Evolutionary conservation across 1,139 yeast genomes (phyloP), one percentile per base, ranked within the genome.

Genomic region (Lodderomyces parapsilosis): DNA sequence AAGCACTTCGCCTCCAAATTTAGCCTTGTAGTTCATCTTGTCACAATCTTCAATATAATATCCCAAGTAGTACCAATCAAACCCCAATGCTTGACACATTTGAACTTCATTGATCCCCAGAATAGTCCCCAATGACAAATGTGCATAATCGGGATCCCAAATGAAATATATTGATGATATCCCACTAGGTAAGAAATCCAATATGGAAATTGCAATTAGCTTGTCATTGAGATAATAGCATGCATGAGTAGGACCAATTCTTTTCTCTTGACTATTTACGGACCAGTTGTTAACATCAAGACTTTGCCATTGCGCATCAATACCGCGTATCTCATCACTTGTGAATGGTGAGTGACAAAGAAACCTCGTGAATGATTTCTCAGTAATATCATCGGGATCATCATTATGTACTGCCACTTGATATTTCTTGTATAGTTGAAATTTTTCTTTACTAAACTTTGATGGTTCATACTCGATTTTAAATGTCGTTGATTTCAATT

Each of bases 151-250:
- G 0, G 96, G 95, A 57, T 90, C 94, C 88, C 95, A 89, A 14
- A 90, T 80, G 55, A 90, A 86, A 57, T 90, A 91, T 1, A 91
- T 93, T 0, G 96, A 83, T 0, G 96, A 88, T 0, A 91, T 62
- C 0, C 91, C 86, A 14, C 79, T 62, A 0, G 96, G 96, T 31
- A 91, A 60, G 27, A 90, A 67, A 59, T 91, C 98, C 22, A 86
- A 59, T 0, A 90, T 87, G 0, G 89, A 88, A 27, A 91, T 65
- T 0, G 94, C 96, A 33, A 88, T 78, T 25, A 91, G 65, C 46
- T 75, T 71, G 5, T 65, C 81, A 39, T 86, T 76, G 19, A 77
- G 59, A 54, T 86, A 85, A 56, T 89, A 90, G 56, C 88, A 78
- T 56, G 88, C 96, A 59, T 91, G 98, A 1, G 74, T 43, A 78